phyloP scores from a whole-genome alignment of 2,329 filamentous ascomycete species.

The Lachnellula suecica region DNA sequence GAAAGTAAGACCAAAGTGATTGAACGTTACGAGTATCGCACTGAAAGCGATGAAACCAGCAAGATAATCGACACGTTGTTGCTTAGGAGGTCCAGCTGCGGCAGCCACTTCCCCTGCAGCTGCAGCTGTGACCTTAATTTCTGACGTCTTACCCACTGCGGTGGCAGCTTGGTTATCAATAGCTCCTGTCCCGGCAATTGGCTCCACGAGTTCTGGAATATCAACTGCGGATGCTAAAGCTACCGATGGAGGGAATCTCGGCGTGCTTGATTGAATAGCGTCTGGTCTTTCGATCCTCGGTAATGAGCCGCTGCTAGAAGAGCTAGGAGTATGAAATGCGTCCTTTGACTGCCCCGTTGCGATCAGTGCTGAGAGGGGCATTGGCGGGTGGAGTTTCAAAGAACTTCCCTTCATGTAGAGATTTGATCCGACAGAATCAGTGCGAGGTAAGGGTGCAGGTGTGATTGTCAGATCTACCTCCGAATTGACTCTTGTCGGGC shows the following conservation, averaged over 20 bases:
- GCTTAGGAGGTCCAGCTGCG: neutral
- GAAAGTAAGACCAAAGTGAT: conserved; percentile 45
- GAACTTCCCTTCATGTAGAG: neutral
- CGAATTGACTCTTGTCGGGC: conserved; percentile 3
- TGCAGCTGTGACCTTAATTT: neutral
- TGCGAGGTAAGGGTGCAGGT: conserved; percentile 1
- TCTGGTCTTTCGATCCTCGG: neutral
- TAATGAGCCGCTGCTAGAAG: neutral
- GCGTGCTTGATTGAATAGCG: neutral
- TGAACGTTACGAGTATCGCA: conserved; percentile 43
- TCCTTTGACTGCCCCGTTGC: conserved; percentile 4
- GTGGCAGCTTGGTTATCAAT: neutral
- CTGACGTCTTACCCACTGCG: neutral
- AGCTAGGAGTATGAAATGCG: conserved; percentile 14
- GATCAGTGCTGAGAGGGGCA: neutral
- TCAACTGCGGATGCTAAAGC: neutral
- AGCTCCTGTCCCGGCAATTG: neutral
- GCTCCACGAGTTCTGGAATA: neutral
- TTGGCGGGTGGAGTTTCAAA: neutral
- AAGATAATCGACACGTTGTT: conserved; percentile 43
- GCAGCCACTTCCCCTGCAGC: neutral
- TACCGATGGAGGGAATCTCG: neutral
- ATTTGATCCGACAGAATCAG: neutral
- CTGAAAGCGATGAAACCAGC: conserved; percentile 45
- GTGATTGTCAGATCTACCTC: conserved; percentile 1